Evolutionary conservation across 345 rosid species (phyloP).

Genomic region (Salix purpurea): DNA sequence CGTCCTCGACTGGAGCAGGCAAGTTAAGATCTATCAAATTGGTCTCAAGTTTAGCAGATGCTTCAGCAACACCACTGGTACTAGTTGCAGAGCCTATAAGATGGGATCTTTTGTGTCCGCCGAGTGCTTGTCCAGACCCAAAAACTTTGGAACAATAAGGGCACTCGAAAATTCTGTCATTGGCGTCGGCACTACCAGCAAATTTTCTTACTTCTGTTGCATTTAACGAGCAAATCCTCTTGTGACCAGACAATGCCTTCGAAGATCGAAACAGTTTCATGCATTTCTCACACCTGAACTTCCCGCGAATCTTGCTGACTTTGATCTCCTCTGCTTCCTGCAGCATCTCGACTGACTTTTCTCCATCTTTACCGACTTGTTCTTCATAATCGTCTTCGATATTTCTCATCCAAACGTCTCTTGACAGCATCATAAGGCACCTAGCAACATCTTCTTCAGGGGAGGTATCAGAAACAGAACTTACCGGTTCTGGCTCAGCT

Average conservation of each 20-base stretch:
- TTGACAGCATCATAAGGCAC: slow-evolving; percentile 31
- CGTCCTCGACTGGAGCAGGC: slow-evolving; percentile 34
- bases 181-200: background rate
- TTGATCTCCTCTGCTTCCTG: slow-evolving; percentile 12
- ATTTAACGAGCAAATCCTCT: slow-evolving; percentile 23
- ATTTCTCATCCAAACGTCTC: slow-evolving; percentile 21
- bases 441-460: slow-evolving; percentile 29
- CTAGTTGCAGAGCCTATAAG: background rate
- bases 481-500: slow-evolving; percentile 24
- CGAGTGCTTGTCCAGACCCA: slow-evolving; percentile 37
- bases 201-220: slow-evolving; percentile 4
- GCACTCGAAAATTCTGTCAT: slow-evolving; percentile 25
- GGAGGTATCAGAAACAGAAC: slow-evolving; percentile 29
- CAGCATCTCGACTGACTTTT: slow-evolving; percentile 7
- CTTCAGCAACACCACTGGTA: background rate
- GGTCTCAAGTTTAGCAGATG: background rate
- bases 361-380: background rate
- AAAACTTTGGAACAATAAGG: slow-evolving; percentile 29
- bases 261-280: slow-evolving; percentile 26
- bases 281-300: slow-evolving; percentile 28
- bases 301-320: slow-evolving; percentile 15
- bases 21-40: slow-evolving; percentile 32
- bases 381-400: background rate
- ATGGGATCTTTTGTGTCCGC: slow-evolving; percentile 36
- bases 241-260: slow-evolving; percentile 19